phyloP scores from a whole-genome alignment of 805 yeast genomes.

The Phaffomyces opuntiae region DNA sequence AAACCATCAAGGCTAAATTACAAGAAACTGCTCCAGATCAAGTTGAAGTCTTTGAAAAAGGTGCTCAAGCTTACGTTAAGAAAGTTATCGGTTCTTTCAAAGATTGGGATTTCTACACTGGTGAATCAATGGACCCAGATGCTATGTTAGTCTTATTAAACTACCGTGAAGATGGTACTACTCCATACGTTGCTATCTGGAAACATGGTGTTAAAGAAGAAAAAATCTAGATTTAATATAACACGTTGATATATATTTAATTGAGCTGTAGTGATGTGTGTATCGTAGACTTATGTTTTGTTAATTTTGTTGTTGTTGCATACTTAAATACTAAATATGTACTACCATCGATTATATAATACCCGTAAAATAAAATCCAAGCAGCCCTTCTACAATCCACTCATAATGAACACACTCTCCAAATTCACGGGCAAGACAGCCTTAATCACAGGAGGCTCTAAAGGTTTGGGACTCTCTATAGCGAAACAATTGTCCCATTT shows the following conservation, averaged over 20 bases:
- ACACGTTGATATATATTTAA: not conserved
- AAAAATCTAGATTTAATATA: slow-evolving; percentile 64
- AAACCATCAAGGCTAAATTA: slow-evolving; percentile 84
- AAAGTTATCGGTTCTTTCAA: slow-evolving; percentile 91
- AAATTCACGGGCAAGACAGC: slow-evolving; percentile 31
- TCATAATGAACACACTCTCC: slow-evolving; percentile 2
- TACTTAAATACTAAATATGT: too few relatives aligned
- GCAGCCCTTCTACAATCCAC: not conserved
- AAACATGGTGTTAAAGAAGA: slow-evolving; percentile 91
- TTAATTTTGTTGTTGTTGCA: too few relatives aligned
- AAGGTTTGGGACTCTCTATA: slow-evolving; percentile 58
- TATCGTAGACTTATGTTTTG: too few relatives aligned
- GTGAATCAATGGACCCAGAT: slow-evolving; percentile 99
- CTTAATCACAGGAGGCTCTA: slow-evolving; percentile 61
- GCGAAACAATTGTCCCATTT: slow-evolving; percentile 40
- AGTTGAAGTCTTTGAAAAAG: slow-evolving; percentile 89
- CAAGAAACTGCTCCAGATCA: slow-evolving; percentile 86
- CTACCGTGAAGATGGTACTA: slow-evolving; percentile 99
- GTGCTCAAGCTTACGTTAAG: slow-evolving; percentile 94
- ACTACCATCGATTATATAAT: too few relatives aligned
- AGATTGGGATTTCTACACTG: slow-evolving; percentile 99
- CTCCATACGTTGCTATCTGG: slow-evolving; percentile 98
- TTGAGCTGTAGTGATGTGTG: too few relatives aligned
- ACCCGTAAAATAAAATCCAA: too few relatives aligned
- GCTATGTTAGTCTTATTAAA: slow-evolving; percentile 96